Percentiles rank a stretch among this genome's conserved stretches.
Evolutionary conservation across 169 alveolate genomes (phyloP).

Genomic region (Cryptosporidium sp.): DNA sequence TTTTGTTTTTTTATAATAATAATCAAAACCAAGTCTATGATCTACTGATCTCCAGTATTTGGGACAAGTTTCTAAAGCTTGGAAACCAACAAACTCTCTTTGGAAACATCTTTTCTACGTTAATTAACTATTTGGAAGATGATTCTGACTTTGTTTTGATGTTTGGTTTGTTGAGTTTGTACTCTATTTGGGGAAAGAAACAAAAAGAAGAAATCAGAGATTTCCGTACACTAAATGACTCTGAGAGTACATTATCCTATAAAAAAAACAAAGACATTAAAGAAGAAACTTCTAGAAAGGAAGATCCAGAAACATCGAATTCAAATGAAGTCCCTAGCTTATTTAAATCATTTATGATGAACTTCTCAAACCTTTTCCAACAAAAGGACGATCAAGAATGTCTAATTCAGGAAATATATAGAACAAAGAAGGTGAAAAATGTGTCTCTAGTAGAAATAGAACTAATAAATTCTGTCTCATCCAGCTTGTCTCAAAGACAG

Average conservation of each 20-base stretch:
- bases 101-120: conserved; percentile 32
- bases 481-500: background rate
- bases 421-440: background rate
- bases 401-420: conserved; percentile 9
- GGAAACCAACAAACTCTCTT: conserved; percentile 9
- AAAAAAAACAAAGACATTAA: no score
- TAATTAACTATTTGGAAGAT: conserved; percentile 27
- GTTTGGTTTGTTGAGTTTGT: conserved; percentile 30
- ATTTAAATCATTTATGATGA: conserved; percentile 6
- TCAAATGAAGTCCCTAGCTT: background rate
- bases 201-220: background rate
- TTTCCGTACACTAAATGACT: no score
- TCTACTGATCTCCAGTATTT: background rate
- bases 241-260: no score
- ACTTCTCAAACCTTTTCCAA: conserved; percentile 3
- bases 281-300: background rate
- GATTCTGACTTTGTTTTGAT: conserved; percentile 39
- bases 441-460: conserved; percentile 14
- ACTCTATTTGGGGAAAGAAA: conserved; percentile 2
- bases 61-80: conserved; percentile 33
- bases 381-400: conserved; percentile 1
- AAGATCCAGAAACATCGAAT: background rate
- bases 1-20: conserved; percentile 19
- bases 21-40: conserved; percentile 13
- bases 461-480: background rate